A percentile compares a stretch with the other conserved stretches of the same genome.
Conservation (phyloP, 1,284 basidiomycete genomes). For the Rugosomyces carneus region DNA sequence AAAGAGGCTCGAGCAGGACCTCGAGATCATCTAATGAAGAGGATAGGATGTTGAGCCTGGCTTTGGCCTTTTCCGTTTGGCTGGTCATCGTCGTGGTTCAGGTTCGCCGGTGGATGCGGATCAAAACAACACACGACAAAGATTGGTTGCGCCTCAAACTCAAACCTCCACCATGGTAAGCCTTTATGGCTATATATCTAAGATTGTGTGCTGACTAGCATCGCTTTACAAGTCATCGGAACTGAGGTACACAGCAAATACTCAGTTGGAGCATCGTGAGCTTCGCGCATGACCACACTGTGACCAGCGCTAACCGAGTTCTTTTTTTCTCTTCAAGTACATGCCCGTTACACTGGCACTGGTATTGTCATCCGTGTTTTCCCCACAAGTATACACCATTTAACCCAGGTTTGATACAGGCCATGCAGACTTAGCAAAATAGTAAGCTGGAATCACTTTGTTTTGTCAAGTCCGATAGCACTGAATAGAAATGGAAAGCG, state of each 20-base stretch:
- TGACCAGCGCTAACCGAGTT: slow-evolving; percentile 10
- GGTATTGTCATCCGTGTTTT: slow-evolving; percentile 41
- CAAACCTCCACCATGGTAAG: slow-evolving; percentile 40
- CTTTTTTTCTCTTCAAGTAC: slow-evolving; percentile 70
- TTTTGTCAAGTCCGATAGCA: slow-evolving; percentile 1
- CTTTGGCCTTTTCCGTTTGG: slow-evolving; percentile 49
- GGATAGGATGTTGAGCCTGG: slow-evolving; percentile 45
- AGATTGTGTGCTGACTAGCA: slow-evolving; percentile 7
- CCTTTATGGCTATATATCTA: slow-evolving; percentile 21
- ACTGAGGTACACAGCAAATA: slow-evolving; percentile 89
- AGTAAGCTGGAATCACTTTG: slow-evolving; percentile 46
- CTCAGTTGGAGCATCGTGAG: slow-evolving; percentile 88
- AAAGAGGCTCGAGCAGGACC: slow-evolving; percentile 52
- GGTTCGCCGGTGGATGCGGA: not conserved
- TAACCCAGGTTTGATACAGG: slow-evolving; percentile 41
- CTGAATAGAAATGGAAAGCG: slow-evolving; percentile 45
- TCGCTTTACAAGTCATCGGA: slow-evolving; percentile 65
- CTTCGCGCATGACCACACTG: slow-evolving; percentile 11
- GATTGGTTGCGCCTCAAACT: slow-evolving; percentile 18
- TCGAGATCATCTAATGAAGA: slow-evolving; percentile 64
- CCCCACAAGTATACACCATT: slow-evolving; percentile 1
- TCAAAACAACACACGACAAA: slow-evolving; percentile 4
- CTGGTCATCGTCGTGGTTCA: slow-evolving; percentile 45
- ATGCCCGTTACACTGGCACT: slow-evolving; percentile 94
- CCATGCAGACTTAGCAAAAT: slow-evolving; percentile 92